Base-by-base conservation (phyloP, 768 basidiomycete species). In the Tulasnella sp. region DNA sequence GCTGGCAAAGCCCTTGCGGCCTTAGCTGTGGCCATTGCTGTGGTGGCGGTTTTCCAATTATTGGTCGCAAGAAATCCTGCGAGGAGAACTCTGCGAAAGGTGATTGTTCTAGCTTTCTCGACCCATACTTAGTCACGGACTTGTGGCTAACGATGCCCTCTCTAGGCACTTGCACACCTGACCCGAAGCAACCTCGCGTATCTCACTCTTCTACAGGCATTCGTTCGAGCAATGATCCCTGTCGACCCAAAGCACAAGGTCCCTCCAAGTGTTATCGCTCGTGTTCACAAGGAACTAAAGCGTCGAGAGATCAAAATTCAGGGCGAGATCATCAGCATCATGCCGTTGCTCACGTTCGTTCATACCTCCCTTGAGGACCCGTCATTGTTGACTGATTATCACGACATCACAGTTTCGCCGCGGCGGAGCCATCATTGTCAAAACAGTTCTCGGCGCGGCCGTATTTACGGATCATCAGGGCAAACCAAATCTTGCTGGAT, bases 61-160 rank as follows among this genome's bases (percentile, higher is more conserved):
- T 81, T 85, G 76, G 81, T 85, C 72, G 83, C 84, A 0, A 83
- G 85, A 20, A 84, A 83, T 37, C 85, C 85, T 1, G 85, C 85
- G 0, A 80, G 85, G 31, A 78, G 82, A 18, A 83, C 83, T 1
- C 81, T 85, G 5, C 81, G 85, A 4, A 79, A 83, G 76, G 79
- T 72, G 34, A 50, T 12, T 18, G 83, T n/a, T n/a, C 83, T 11
- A 40, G 31, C 22, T n/a, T 14, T 37, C 40, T 54, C 34, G 16
- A 37, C 0, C 40, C 8, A 28, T 34, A 8, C 22, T 14, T 20
- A 31, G 6, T 5, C 28, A 16, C 11, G 20, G 20, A 31, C 8
- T 5, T 12, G 18, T 22, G 20, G 20, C 58, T 58, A 18, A 78
- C 12, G 20, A 20, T 40, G 31, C 41, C 12, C 20, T 14, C 3